Evolutionary conservation across 305 asterid genomes (phyloP).

Genomic region (Coffea humblotiana): DNA sequence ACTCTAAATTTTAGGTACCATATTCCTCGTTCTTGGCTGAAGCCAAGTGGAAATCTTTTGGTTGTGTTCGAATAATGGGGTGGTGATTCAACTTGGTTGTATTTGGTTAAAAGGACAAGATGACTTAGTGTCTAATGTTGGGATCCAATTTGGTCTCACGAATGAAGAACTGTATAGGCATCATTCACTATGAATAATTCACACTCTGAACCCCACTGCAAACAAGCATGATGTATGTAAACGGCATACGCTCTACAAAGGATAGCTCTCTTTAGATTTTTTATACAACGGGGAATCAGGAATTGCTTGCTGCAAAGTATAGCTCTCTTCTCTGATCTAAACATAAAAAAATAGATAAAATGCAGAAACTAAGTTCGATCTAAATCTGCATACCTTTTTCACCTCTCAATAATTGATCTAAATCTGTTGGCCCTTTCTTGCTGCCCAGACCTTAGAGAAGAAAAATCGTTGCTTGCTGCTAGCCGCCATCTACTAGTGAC

Average conservation of each 20-base stretch:
- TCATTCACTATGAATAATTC: neutral
- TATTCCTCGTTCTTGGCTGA: constrained; percentile 86
- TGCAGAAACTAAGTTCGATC: too few relatives aligned
- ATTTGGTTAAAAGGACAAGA: constrained; percentile 52
- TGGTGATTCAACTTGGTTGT: constrained; percentile 70
- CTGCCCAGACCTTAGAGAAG: too few relatives aligned
- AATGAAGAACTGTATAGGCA: constrained; percentile 9
- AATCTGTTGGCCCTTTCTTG: too few relatives aligned
- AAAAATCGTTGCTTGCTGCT: too few relatives aligned
- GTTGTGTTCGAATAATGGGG: constrained; percentile 93
- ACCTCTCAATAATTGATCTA: too few relatives aligned
- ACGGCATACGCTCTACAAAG: neutral
- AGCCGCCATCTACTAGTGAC: too few relatives aligned
- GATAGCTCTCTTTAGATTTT: neutral
- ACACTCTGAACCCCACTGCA: constrained; percentile 11
- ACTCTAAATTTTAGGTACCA: constrained; percentile 62
- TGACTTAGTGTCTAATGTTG: neutral
- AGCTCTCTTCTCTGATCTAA: too few relatives aligned
- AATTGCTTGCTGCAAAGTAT: too few relatives aligned
- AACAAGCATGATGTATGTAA: neutral
- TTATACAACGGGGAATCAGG: neutral
- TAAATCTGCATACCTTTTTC: too few relatives aligned
- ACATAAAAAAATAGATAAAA: too few relatives aligned
- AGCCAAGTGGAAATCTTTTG: constrained; percentile 62
- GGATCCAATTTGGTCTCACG: neutral